phyloP scores from a whole-genome alignment of 2,329 filamentous ascomycete species.

The Chaetomium globosum region DNA sequence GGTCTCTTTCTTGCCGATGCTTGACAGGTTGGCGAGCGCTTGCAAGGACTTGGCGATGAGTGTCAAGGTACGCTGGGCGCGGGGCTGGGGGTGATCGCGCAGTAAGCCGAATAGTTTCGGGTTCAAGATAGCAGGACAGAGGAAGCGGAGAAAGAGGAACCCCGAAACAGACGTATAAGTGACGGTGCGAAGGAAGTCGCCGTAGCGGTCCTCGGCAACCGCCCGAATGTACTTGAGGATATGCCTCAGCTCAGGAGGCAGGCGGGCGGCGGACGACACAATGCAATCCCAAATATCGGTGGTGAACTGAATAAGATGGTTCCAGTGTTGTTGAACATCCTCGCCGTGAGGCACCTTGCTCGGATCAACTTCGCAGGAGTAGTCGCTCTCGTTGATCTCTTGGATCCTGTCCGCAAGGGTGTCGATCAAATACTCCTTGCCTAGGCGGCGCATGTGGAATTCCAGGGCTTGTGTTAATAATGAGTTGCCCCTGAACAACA shows the following conservation, averaged over 20 bases:
- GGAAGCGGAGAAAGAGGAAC: constrained; percentile 91
- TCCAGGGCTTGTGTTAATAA: constrained; percentile 91
- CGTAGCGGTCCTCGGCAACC: constrained; percentile 91
- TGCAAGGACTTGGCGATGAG: constrained; percentile 91
- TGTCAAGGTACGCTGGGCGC: constrained; percentile 84
- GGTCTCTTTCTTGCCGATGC: constrained; percentile 91
- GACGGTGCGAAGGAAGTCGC: constrained; percentile 85
- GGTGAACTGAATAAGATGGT: constrained; percentile 72
- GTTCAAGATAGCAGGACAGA: constrained; percentile 93
- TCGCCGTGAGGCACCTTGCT: constrained; percentile 68
- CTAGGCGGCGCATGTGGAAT: constrained; percentile 91
- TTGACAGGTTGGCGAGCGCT: constrained; percentile 85
- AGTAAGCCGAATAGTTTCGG: constrained; percentile 90
- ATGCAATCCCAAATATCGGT: constrained; percentile 86
- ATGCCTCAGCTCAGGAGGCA: constrained; percentile 78
- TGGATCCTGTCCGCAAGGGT: constrained; percentile 81
- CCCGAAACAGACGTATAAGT: constrained; percentile 93
- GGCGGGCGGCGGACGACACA: constrained; percentile 68
- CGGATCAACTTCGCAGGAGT: constrained; percentile 93
- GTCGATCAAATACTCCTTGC: constrained; percentile 89
- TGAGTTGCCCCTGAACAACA: constrained; percentile 94
- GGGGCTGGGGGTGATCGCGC: constrained; percentile 76
- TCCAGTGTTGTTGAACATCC: constrained; percentile 83
- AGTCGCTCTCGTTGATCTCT: constrained; percentile 88
- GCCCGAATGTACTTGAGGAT: constrained; percentile 90